Conservation (phyloP, 495 filamentous ascomycete genomes). For the Xylaria scruposa region DNA sequence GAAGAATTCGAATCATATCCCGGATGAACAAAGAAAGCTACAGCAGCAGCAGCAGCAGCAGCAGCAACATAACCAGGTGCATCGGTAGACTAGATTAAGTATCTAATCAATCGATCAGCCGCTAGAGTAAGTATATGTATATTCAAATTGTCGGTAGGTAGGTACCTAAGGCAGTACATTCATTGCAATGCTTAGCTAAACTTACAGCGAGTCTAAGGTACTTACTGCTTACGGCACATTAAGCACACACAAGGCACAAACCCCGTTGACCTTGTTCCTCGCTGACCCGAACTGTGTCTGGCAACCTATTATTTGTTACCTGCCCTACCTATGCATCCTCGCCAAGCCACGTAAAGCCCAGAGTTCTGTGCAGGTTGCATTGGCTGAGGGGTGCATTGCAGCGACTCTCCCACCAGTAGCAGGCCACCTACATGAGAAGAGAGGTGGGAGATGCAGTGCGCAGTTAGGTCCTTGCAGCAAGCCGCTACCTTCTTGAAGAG, state of each 20-base stretch:
- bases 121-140: background rate
- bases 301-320: background rate
- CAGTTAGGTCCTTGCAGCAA: slow-evolving; percentile 25
- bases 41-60: background rate
- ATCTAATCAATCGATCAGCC: no score
- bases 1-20: background rate
- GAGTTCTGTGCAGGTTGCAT: slow-evolving; percentile 21
- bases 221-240: background rate
- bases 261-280: background rate
- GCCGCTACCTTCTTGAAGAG: background rate
- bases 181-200: background rate
- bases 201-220: background rate
- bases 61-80: background rate
- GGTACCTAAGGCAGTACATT: background rate
- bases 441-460: background rate
- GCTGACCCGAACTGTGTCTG: slow-evolving; percentile 1
- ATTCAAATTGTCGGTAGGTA: background rate
- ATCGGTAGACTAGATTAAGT: background rate
- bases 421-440: background rate
- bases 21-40: slow-evolving; percentile 9
- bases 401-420: slow-evolving; percentile 18
- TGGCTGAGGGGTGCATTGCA: slow-evolving; percentile 26
- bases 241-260: slow-evolving; percentile 1
- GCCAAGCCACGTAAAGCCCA: slow-evolving; percentile 24
- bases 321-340: background rate